Conservation (phyloP, 2,329 filamentous ascomycete species). For the Fusarium haematococcum region DNA sequence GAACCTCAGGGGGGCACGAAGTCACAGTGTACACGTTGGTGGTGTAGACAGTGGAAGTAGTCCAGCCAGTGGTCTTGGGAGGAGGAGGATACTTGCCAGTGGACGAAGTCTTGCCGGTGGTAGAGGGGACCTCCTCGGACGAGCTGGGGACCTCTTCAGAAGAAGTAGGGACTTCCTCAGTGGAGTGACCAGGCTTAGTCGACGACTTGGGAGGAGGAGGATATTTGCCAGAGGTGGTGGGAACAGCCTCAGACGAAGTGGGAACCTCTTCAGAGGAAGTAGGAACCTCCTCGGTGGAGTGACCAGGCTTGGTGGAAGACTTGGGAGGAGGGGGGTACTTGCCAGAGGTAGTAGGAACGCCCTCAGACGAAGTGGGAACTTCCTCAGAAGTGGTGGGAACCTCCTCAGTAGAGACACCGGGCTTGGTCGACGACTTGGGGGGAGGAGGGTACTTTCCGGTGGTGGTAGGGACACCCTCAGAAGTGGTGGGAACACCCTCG, state of each 20-base stretch:
- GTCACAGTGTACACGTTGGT: constrained; percentile 30
- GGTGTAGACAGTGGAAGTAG: constrained; percentile 37
- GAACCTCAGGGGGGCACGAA: constrained; percentile 22
- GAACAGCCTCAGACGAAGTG: neutral
- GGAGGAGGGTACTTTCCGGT: neutral
- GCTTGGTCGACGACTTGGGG: neutral
- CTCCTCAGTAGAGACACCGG: neutral
- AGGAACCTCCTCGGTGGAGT: neutral
- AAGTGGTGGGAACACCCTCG: neutral
- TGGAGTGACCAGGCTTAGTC: neutral
- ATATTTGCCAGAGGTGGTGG: neutral
- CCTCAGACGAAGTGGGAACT: neutral
- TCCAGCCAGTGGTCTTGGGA: neutral
- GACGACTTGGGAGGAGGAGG: neutral
- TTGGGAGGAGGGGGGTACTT: neutral
- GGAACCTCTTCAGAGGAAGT: neutral
- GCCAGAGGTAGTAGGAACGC: neutral
- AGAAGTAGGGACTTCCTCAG: neutral
- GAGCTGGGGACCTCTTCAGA: neutral
- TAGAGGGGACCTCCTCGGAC: neutral
- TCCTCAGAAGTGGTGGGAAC: neutral
- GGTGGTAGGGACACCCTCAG: neutral
- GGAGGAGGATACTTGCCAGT: neutral
- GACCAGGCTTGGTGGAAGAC: neutral
- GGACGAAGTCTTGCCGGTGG: neutral